Evolutionary conservation across 495 filamentous ascomycete genomes (phyloP), one percentile per base, ranked within the genome.

Genomic region (Cercophora sp.): DNA sequence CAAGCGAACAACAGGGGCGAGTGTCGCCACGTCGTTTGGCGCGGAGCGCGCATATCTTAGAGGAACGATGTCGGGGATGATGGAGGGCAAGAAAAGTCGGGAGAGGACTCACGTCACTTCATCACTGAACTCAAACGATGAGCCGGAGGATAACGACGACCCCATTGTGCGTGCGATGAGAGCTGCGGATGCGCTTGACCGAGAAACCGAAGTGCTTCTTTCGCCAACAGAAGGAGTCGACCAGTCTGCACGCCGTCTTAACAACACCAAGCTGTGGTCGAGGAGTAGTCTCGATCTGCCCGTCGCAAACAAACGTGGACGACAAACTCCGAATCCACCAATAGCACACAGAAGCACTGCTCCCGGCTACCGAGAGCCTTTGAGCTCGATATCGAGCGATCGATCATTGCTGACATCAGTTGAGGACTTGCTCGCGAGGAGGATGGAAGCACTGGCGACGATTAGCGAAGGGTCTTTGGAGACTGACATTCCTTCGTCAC

Each of bases 161-260:
- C 75, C 70, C 16, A 67, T 68, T 22, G 62, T 64, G 1, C 60
- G 60, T 27, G 74, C 75, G 25, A 78, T 79, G 76, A 69, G 70
- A 52, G 74, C 70, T 6, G 75, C 76, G 3, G 76, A 79, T 31
- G 69, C 65, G n/a, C 69, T 79, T 6, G 72, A 78, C 58, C 62
- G 58, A 27, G 61, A 74, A 44, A 79, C 74, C 1, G 70, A 73
- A 29, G 67, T 57, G 6, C 56, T 77, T 9, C 73, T 79, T 46
- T 58, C 70, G 0, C 35, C 29, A 1, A 63, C 46, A 22, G 44
- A 67, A 16, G 65, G 72, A 31, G 35, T 75, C 31, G 72, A 73
- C 39, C 63, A 73, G 11, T 66, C 66, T 0, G 44, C 59, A 29
- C 55, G 47, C 40, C 46, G 57, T 36, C 41, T 58, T 16, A 52